Percentiles rank a stretch among this genome's conserved stretches.
Evolutionary conservation across 306 rosid species (phyloP).

Genomic region (Gastrolobium villosum): DNA sequence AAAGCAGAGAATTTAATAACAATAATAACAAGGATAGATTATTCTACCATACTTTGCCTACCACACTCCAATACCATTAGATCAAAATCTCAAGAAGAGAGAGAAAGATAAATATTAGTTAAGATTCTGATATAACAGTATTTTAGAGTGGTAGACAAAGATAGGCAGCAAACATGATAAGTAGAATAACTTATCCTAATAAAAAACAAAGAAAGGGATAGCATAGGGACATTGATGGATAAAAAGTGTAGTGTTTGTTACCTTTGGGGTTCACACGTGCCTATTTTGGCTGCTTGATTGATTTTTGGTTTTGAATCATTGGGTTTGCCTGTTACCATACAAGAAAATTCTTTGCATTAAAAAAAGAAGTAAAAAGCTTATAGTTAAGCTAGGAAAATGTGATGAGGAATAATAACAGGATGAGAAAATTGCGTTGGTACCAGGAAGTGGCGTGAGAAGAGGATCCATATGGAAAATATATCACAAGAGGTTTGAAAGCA

Average conservation of each 20-base stretch:
- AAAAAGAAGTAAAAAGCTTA: not conserved
- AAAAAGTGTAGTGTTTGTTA: not conserved
- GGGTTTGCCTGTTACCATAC: constrained; percentile 5
- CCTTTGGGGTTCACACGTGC: constrained; percentile 17
- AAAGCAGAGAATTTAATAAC: not conserved
- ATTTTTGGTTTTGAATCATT: constrained; percentile 40
- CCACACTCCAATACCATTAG: too few species aligned
- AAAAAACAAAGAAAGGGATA: not conserved
- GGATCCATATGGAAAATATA: constrained; percentile 42
- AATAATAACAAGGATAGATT: too few species aligned
- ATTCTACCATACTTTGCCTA: too few species aligned
- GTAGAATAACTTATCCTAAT: too few species aligned
- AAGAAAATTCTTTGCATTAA: not conserved
- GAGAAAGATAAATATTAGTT: too few species aligned
- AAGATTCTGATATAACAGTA: too few species aligned
- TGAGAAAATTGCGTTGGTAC: constrained; percentile 3
- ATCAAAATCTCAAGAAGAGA: too few species aligned
- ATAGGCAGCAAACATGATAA: too few species aligned
- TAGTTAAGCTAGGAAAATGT: not conserved
- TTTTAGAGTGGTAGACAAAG: too few species aligned
- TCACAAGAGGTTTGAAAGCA: not conserved
- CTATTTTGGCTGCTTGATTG: not conserved
- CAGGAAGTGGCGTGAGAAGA: constrained; percentile 27
- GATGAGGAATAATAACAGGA: not conserved
- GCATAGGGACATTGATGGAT: too few species aligned